These are phyloP conservation scores for Ailanthus altissimus DNA, from an alignment of 345 rosid species.

Conservation along the genomic window DNA sequence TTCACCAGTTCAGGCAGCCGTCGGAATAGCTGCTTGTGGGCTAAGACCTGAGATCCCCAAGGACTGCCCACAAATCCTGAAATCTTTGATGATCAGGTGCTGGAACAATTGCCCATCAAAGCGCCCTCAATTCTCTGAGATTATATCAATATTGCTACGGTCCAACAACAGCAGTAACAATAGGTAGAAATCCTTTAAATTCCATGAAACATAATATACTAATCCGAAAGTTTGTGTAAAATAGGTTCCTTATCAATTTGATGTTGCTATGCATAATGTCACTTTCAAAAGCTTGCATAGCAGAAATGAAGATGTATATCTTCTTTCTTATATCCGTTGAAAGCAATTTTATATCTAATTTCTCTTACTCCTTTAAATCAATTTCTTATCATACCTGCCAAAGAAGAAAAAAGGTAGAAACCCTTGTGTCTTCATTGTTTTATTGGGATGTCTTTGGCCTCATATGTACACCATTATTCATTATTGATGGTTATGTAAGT, in stretches of 20 bases:
- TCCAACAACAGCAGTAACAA: slow-evolving; percentile 41
- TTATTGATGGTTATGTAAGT: slow-evolving; percentile 14
- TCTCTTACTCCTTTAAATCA: background rate
- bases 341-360: slow-evolving; percentile 7
- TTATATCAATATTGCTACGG: slow-evolving; percentile 52
- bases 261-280: slow-evolving; percentile 19
- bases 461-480: background rate
- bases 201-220: slow-evolving; percentile 2
- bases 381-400: background rate
- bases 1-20: slow-evolving; percentile 97
- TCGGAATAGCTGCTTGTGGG: slow-evolving; percentile 95
- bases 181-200: slow-evolving; percentile 39
- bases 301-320: slow-evolving; percentile 25
- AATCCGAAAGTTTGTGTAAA: background rate
- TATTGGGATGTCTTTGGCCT: background rate
- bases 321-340: background rate
- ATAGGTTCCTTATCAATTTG: slow-evolving; percentile 3
- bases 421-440: background rate
- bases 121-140: slow-evolving; percentile 80
- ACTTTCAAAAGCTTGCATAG: slow-evolving; percentile 22
- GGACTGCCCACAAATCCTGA: slow-evolving; percentile 80
- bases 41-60: slow-evolving; percentile 91
- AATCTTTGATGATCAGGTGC: slow-evolving; percentile 75
- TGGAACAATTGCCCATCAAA: slow-evolving; percentile 80
- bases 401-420: background rate